Conservation (phyloP, 805 yeast species). For the Saccharomycopsis sp. region DNA sequence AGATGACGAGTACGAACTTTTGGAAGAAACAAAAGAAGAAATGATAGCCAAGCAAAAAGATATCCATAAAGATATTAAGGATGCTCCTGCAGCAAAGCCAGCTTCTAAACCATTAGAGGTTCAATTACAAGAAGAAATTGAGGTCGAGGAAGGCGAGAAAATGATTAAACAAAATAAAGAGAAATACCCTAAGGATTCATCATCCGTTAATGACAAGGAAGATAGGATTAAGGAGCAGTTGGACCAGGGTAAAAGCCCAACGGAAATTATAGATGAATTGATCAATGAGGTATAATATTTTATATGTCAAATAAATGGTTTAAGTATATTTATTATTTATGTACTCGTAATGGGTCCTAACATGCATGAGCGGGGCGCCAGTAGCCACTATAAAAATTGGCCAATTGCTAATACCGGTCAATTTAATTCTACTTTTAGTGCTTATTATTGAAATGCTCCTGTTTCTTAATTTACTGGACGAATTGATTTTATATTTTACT, state of each 20-base stretch:
- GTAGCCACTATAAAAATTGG: too few species aligned
- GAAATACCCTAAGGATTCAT: neutral
- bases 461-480: too few species aligned
- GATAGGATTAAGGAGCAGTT: slow-evolving; percentile 8
- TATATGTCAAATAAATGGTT: too few species aligned
- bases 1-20: too few species aligned
- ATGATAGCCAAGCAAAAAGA: neutral
- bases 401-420: too few species aligned
- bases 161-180: slow-evolving; percentile 4
- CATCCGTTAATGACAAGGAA: neutral
- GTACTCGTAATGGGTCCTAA: too few species aligned
- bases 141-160: neutral
- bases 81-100: slow-evolving; percentile 8
- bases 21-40: neutral
- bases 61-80: slow-evolving; percentile 3
- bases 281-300: slow-evolving; percentile 4
- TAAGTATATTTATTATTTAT: too few species aligned
- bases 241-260: slow-evolving; percentile 4
- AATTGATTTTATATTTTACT: too few species aligned
- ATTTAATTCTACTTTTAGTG: too few species aligned
- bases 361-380: too few species aligned
- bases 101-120: slow-evolving; percentile 14
- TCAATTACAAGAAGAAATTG: slow-evolving; percentile 10
- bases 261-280: slow-evolving; percentile 12
- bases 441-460: too few species aligned